A percentile compares a stretch with the other conserved stretches of the same genome.
Evolutionary conservation across 768 basidiomycete species (phyloP).

Genomic region (Clavaria fumosa): DNA sequence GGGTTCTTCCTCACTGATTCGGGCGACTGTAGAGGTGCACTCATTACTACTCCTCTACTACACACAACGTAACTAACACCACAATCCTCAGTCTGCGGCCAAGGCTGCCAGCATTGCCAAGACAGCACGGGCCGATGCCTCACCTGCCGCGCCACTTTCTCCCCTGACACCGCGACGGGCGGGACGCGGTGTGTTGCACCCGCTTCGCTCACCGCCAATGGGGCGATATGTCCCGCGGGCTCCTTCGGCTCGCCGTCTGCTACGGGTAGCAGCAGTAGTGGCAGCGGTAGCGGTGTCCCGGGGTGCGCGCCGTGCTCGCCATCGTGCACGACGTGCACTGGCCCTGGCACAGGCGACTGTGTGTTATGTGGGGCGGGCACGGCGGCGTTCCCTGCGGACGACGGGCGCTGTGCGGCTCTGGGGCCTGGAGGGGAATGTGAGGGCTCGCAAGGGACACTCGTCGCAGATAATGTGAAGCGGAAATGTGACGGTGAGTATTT

Average conservation of each 20-base stretch:
- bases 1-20: slow-evolving; percentile 62
- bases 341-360: slow-evolving; percentile 54
- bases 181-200: slow-evolving; percentile 47
- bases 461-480: slow-evolving; percentile 72
- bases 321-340: slow-evolving; percentile 57
- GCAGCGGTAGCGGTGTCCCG: slow-evolving; percentile 30
- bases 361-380: slow-evolving; percentile 47
- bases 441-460: slow-evolving; percentile 45
- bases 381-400: slow-evolving; percentile 50
- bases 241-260: too few relatives aligned
- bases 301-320: slow-evolving; percentile 45
- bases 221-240: slow-evolving; percentile 45
- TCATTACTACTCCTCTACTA: slow-evolving; percentile 3
- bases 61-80: slow-evolving; percentile 4
- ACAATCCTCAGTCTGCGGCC: slow-evolving; percentile 39
- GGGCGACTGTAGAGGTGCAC: slow-evolving; percentile 60
- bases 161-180: slow-evolving; percentile 49
- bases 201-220: slow-evolving; percentile 33
- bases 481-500: slow-evolving; percentile 62
- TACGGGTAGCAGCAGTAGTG: too few relatives aligned
- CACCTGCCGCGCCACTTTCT: slow-evolving; percentile 55
- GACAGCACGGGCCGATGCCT: slow-evolving; percentile 55
- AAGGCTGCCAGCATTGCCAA: slow-evolving; percentile 59
- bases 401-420: slow-evolving; percentile 53
- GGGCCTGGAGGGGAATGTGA: slow-evolving; percentile 60